Conservation (phyloP, 75 land plant species). For the Pinus albicaulis region DNA sequence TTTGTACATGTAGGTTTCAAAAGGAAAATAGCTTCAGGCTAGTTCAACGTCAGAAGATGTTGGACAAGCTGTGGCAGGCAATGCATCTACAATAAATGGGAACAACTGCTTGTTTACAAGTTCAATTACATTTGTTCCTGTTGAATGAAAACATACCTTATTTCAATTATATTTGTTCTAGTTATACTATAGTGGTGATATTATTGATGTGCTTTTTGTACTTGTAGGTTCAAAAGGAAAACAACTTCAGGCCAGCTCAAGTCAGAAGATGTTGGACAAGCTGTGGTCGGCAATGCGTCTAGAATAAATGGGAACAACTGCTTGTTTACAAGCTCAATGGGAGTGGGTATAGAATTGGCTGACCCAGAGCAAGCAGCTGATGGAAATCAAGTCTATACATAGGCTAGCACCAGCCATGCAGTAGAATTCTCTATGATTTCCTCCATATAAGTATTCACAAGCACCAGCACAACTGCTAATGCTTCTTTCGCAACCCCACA, state of each 20-base stretch:
- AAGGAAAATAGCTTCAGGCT: too few relatives aligned
- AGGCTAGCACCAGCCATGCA: not conserved
- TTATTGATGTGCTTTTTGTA: not conserved
- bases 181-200: not conserved
- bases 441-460: not conserved
- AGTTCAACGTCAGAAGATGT: too few relatives aligned
- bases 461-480: not conserved
- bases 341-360: not conserved
- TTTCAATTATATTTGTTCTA: not conserved
- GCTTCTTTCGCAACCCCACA: not conserved
- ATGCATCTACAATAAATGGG: too few relatives aligned
- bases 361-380: not conserved
- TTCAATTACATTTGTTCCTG: not conserved
- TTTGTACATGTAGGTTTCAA: too few relatives aligned
- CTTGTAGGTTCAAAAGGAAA: conserved; percentile 23
- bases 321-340: conserved; percentile 1
- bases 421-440: not conserved
- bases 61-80: too few relatives aligned
- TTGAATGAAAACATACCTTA: not conserved
- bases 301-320: not conserved
- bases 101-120: too few relatives aligned
- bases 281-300: not conserved
- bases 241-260: conserved; percentile 14
- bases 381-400: not conserved
- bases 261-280: conserved; percentile 14